Conservation (phyloP, 164 flowering plant genomes). For the Chloranthus sessilifolius region DNA sequence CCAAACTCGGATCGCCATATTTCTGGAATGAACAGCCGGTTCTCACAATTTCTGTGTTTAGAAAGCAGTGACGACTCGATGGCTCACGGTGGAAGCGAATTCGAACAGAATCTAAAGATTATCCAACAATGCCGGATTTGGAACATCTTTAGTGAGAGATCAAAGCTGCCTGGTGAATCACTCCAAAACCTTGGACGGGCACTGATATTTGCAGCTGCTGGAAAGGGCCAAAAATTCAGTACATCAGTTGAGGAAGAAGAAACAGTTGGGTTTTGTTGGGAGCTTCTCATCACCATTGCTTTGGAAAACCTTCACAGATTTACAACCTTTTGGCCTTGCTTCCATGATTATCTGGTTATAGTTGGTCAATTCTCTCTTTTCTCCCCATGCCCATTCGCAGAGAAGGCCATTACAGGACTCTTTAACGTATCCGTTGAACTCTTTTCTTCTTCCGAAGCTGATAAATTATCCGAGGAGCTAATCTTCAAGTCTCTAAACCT, state of each 20-base stretch:
- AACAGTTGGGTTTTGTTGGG: constrained; percentile 84
- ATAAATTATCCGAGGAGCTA: constrained; percentile 54
- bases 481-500: constrained; percentile 78
- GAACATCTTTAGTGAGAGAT: constrained; percentile 53
- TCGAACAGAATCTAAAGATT: constrained; percentile 71
- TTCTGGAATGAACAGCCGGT: constrained; percentile 42
- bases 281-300: constrained; percentile 42
- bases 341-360: constrained; percentile 54
- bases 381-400: constrained; percentile 81
- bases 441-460: constrained; percentile 32
- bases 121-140: constrained; percentile 79
- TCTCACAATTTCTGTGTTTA: constrained; percentile 60
- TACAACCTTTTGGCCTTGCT: constrained; percentile 60
- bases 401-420: constrained; percentile 58
- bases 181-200: constrained; percentile 70
- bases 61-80: constrained; percentile 64
- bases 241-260: constrained; percentile 90
- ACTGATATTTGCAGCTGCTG: constrained; percentile 80
- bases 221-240: constrained; percentile 88
- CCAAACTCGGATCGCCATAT: constrained; percentile 14
- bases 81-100: constrained; percentile 48
- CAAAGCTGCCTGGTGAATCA: constrained; percentile 48
- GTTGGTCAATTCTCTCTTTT: constrained; percentile 76
- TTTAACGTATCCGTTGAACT: constrained; percentile 52
- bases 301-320: constrained; percentile 49